These are phyloP conservation scores for Rubia balearica DNA, from an alignment of 305 asterid species.

Conservation along the genomic window DNA sequence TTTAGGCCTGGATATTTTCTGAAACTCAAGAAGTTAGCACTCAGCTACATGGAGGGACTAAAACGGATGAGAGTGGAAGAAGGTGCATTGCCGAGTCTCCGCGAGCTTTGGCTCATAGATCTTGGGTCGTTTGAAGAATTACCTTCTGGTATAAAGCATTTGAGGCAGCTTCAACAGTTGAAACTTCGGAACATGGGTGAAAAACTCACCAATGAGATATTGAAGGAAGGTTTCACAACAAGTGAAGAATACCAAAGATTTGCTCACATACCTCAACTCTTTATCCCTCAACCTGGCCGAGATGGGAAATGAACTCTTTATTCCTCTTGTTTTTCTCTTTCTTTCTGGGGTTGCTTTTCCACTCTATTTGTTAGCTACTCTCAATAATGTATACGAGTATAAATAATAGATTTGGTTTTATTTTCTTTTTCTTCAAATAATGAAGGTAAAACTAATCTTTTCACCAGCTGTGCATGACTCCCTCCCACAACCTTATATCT, in stretches of 20 bases:
- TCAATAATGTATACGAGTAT: too few relatives aligned
- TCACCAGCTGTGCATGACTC: too few relatives aligned
- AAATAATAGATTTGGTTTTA: too few relatives aligned
- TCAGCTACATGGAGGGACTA: not conserved
- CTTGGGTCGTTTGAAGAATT: not conserved
- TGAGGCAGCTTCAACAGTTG: constrained; percentile 12
- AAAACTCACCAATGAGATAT: not conserved
- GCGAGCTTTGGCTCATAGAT: not conserved
- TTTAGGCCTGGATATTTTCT: not conserved
- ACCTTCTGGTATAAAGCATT: not conserved
- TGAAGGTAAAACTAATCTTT: too few relatives aligned
- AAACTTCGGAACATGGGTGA: not conserved
- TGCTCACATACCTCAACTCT: not conserved
- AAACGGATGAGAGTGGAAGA: constrained; percentile 5
- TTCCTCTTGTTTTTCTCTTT: too few relatives aligned
- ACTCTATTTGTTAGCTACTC: too few relatives aligned
- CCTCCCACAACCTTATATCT: too few relatives aligned
- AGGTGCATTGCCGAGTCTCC: not conserved
- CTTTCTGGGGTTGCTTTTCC: too few relatives aligned
- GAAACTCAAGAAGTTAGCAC: constrained; percentile 3
- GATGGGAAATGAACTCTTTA: not conserved
- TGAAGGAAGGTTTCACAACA: not conserved
- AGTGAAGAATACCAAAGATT: not conserved
- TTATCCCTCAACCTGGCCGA: too few relatives aligned
- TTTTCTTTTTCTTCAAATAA: too few relatives aligned